phyloP scores from a whole-genome alignment of 805 yeast species.

The Kregervanrija fluxuum region DNA sequence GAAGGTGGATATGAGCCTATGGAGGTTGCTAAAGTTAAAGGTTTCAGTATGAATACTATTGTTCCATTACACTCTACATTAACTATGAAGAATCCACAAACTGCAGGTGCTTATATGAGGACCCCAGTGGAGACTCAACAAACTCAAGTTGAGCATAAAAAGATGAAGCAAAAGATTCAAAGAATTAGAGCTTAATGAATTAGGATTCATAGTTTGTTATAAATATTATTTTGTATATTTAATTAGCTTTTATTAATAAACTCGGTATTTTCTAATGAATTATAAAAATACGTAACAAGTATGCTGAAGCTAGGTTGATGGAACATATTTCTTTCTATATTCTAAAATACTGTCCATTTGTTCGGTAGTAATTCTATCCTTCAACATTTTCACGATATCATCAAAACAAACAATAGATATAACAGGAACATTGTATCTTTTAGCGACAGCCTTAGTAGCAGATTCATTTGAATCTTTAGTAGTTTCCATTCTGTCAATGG shows the following conservation, averaged over 20 bases:
- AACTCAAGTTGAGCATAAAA: slow-evolving; percentile 27
- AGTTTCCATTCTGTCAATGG: slow-evolving; percentile 93
- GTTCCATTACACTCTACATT: slow-evolving; percentile 84
- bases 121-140: slow-evolving; percentile 37
- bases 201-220: no score
- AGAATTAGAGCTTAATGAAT: slow-evolving; percentile 40
- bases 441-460: slow-evolving; percentile 75
- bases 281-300: neutral
- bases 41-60: slow-evolving; percentile 77
- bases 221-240: no score
- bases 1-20: slow-evolving; percentile 44
- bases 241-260: no score
- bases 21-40: slow-evolving; percentile 71
- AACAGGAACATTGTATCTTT: slow-evolving; percentile 74
- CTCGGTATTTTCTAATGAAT: no score
- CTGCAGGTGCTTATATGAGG: slow-evolving; percentile 57
- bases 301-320: slow-evolving; percentile 17
- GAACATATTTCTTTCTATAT: slow-evolving; percentile 47
- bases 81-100: slow-evolving; percentile 77
- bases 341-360: slow-evolving; percentile 51
- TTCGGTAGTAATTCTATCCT: slow-evolving; percentile 45
- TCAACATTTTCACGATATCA: slow-evolving; percentile 62
- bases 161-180: slow-evolving; percentile 47
- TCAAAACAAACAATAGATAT: slow-evolving; percentile 68
- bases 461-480: slow-evolving; percentile 58